Evolutionary conservation across 2,329 filamentous ascomycete genomes (phyloP), one percentile per base, ranked within the genome.

Genomic region (Dryadomyces quercus-mongolicae): DNA sequence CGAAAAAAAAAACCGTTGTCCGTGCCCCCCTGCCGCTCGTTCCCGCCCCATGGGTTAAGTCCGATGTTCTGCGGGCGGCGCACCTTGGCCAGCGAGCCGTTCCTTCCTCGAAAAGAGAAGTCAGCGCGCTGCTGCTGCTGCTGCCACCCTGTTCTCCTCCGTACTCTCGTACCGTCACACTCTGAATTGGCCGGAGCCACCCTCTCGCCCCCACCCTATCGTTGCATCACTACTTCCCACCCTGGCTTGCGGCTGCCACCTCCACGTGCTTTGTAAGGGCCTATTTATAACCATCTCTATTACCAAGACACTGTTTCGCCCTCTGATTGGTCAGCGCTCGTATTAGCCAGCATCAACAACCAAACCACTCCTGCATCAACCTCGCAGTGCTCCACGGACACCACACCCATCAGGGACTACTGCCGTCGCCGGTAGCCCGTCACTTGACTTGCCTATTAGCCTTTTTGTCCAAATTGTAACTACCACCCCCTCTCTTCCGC

Each of bases 221-320:
- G 3, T 40, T 40, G 36, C 36, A 40, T 13, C 15, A 12, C 21
- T n/a, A 6, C 36, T 15, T n/a, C 6, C 18, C 22, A n/a, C 25
- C n/a, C 42, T 21, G 40, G 40, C 43, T 36, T 36, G 38, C 49
- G 54, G 52, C 52, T 54, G 15, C 38, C 46, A 40, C 45, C 38
- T 25, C 20, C 51, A 57, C 54, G 55, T 56, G 54, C 57, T 59
- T 59, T 56, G 57, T 59, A 54, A 57, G 52, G 7, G 21, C 52
- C 57, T 59, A 59, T 59, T 57, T 59, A 57, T 57, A 57, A 55
- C 47, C 18, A 34, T 34, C 50, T 6, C 51, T 50, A 57, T 59
- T 55, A 59, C 57, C 54, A 59, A 59, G 38, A 49, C 22, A 43
- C 54, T 44, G 45, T 21, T 15, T 4, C 40, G 22, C 10, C 12